Evolutionary conservation across 257 asterid genomes (phyloP).

Genomic region (Ilex asprella): DNA sequence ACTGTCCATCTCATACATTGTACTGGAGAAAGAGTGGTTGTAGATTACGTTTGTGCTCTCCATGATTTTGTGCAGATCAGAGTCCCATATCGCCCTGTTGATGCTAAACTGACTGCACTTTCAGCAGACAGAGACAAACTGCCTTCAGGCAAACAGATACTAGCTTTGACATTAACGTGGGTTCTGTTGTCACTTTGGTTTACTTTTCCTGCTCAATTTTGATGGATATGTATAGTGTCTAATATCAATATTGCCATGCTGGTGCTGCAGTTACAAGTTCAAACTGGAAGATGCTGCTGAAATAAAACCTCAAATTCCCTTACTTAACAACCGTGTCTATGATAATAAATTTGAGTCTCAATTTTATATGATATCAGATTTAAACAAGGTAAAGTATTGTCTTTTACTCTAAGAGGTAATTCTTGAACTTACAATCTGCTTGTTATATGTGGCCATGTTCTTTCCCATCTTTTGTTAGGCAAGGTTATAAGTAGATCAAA

Average conservation of each 20-base stretch:
- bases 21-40: not conserved
- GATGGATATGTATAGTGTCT: not conserved
- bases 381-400: conserved; percentile 64
- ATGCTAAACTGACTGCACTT: conserved; percentile 71
- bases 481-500: too few relatives aligned
- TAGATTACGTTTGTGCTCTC: conserved; percentile 9
- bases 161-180: conserved; percentile 76
- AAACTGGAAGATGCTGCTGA: conserved; percentile 83
- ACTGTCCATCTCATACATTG: not conserved
- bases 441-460: too few relatives aligned
- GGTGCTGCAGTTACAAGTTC: conserved; percentile 77
- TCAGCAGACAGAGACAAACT: conserved; percentile 83
- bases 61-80: conserved; percentile 55
- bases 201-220: conserved; percentile 3
- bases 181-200: conserved; percentile 22
- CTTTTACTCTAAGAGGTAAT: not conserved
- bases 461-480: too few relatives aligned
- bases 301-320: conserved; percentile 81
- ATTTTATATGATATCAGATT: conserved; percentile 92
- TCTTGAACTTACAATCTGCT: too few relatives aligned
- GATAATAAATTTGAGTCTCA: conserved; percentile 97
- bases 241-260: conserved; percentile 20
- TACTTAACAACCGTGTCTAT: conserved; percentile 88
- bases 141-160: conserved; percentile 83
- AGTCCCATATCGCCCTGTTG: conserved; percentile 79